Evolutionary conservation across 2,329 filamentous ascomycete species (phyloP), one percentile per base, ranked within the genome.

Genomic region (Alternaria triticimaculans): DNA sequence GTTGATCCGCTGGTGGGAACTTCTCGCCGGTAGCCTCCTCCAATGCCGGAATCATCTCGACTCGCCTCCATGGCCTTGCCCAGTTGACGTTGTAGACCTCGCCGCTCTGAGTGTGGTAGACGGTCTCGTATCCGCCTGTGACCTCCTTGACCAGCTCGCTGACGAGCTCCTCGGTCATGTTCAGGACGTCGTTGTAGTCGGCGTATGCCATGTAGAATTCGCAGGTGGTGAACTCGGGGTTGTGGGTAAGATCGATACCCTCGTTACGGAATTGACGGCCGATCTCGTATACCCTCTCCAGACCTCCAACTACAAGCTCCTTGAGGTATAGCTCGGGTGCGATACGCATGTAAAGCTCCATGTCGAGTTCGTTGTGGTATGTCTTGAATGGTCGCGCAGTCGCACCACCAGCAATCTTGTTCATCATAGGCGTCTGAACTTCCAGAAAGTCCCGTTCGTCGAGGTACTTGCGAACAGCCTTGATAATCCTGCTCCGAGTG

Each of bases 271-370:
- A 99, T 80, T 97, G 93, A 70, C 94, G 91, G 69, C 96, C 96
- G 67, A 99, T 89, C 80, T 99, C 96, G 82, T 97, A 99, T 14
- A 99, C 96, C 74, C 92, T 89, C 84, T 97, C 93, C 45, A 98
- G 87, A 63, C 95, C 96, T 76, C 96, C 96, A 30, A 99, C 95
- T 54, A 98, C 92, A 63, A 92, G 86, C 89, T 96, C 93, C 91
- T 99, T 99, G 74, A 99, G 90, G 82, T 96, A 97, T 60, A 99
- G 85, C 82, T 99, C 96, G 1, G 96, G 96, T 1, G 96, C 96
- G 50, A 98, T 89, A 78, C 96, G 91, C 88, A 99, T 91, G 83
- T 91, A 98, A 81, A 99, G 90, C 73, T 97, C 90, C 89, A 97
- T 94, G 81, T 97, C 89, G 55, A 96, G 87, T 57, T 98, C 96